Evolutionary conservation across 2,329 filamentous ascomycete species (phyloP).

Genomic region (Trichoderma semiorbis): DNA sequence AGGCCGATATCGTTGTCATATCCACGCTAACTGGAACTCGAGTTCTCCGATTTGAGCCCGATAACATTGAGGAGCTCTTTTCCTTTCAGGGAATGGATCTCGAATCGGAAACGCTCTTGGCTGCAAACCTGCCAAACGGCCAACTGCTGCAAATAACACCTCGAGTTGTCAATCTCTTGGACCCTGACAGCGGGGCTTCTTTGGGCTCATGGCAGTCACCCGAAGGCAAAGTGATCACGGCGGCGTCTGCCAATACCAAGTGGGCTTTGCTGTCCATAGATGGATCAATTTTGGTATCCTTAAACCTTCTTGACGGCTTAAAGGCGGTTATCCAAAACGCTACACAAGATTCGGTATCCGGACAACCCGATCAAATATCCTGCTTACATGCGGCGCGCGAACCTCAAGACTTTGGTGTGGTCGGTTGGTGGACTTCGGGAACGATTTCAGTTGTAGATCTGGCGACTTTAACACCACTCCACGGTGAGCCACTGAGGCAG

Average conservation of each 20-base stretch:
- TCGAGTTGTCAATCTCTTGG: slow-evolving; percentile 57
- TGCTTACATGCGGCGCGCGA: slow-evolving; percentile 73
- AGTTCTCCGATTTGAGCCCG: slow-evolving; percentile 69
- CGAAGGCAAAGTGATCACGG: slow-evolving; percentile 61
- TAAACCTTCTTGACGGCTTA: slow-evolving; percentile 61
- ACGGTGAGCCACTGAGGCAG: slow-evolving; percentile 59
- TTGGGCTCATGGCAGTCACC: slow-evolving; percentile 56
- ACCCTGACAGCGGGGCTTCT: slow-evolving; percentile 54
- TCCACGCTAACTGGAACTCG: slow-evolving; percentile 83
- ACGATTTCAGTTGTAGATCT: slow-evolving; percentile 72
- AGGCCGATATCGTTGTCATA: slow-evolving; percentile 69
- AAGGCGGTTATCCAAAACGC: slow-evolving; percentile 58
- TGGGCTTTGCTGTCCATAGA: slow-evolving; percentile 71
- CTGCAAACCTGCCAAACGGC: slow-evolving; percentile 59
- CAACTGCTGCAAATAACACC: slow-evolving; percentile 75
- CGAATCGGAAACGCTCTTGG: slow-evolving; percentile 68
- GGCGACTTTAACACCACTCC: slow-evolving; percentile 60
- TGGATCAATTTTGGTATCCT: slow-evolving; percentile 67
- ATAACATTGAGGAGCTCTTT: slow-evolving; percentile 83
- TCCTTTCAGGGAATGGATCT: slow-evolving; percentile 67
- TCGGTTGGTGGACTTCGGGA: slow-evolving; percentile 86
- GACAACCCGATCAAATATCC: slow-evolving; percentile 66
- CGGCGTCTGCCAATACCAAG: slow-evolving; percentile 69
- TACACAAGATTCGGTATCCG: slow-evolving; percentile 42
- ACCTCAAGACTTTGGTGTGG: slow-evolving; percentile 64